Percentiles rank a stretch among this genome's conserved stretches.
These are phyloP conservation scores for Ophiostoma angusticollis DNA, from an alignment of 2,329 filamentous ascomycete genomes.

Conservation along the genomic window DNA sequence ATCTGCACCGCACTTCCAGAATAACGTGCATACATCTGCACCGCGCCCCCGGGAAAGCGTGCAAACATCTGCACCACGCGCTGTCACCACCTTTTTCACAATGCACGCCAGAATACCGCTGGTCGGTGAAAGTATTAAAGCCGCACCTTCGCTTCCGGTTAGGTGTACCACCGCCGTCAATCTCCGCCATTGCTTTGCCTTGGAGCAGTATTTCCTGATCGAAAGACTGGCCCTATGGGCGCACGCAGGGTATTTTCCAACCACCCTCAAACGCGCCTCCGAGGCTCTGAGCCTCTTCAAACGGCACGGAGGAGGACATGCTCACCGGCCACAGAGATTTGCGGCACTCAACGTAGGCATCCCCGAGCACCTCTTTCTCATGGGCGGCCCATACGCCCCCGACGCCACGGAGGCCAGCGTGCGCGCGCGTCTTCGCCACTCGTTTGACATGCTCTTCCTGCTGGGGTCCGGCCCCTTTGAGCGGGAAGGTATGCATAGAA, in stretches of 20 bases:
- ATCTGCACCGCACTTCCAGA: too few relatives aligned
- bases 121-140: too few relatives aligned
- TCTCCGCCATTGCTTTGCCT: constrained; percentile 2
- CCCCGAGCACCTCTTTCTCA: constrained; percentile 6
- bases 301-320: background rate
- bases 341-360: background rate
- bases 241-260: background rate
- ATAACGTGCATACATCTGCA: too few relatives aligned
- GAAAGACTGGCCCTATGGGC: background rate
- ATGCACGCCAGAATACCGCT: too few relatives aligned
- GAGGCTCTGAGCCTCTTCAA: too few relatives aligned
- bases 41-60: too few relatives aligned
- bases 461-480: too few relatives aligned
- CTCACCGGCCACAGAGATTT: background rate
- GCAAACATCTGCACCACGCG: too few relatives aligned
- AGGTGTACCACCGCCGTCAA: background rate
- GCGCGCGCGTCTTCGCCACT: background rate
- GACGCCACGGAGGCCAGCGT: background rate
- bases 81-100: too few relatives aligned
- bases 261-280: too few relatives aligned
- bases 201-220: background rate
- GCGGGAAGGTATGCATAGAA: background rate
- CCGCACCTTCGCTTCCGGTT: too few relatives aligned
- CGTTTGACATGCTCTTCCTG: constrained; percentile 4
- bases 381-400: constrained; percentile 1